Conservation (phyloP, 2,329 filamentous ascomycete genomes). For the Talaromyces pinophilus region DNA sequence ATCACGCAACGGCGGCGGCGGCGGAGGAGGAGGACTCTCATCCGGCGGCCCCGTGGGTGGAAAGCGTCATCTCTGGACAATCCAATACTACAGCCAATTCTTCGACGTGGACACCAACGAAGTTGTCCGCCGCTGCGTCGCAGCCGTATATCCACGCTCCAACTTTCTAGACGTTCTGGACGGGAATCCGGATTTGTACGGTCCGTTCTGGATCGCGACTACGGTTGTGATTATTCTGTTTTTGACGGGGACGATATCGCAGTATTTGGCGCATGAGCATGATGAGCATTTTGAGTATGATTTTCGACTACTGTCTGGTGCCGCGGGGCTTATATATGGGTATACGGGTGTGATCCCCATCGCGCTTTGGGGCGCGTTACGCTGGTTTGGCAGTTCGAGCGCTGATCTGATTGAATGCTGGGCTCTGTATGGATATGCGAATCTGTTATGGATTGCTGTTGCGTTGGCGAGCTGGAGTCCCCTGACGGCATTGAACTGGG, state of each 20-base stretch:
- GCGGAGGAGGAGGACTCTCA: constrained; percentile 31
- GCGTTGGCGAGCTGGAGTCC: constrained; percentile 89
- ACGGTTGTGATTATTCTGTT: constrained; percentile 96
- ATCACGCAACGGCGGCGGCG: constrained; percentile 43
- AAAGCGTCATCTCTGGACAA: constrained; percentile 89
- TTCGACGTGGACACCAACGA: constrained; percentile 97
- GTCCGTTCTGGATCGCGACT: constrained; percentile 97
- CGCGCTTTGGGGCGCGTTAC: constrained; percentile 80
- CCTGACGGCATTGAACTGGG: constrained; percentile 83
- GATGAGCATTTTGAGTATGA: constrained; percentile 82
- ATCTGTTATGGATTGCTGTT: constrained; percentile 95
- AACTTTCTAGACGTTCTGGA: constrained; percentile 98
- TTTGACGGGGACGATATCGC: constrained; percentile 89
- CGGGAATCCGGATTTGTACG: constrained; percentile 94
- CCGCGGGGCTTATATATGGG: constrained; percentile 90
- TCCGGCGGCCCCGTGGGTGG: constrained; percentile 30
- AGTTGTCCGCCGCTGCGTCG: constrained; percentile 81
- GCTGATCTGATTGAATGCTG: constrained; percentile 94
- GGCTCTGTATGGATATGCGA: constrained; percentile 93
- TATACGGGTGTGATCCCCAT: constrained; percentile 88
- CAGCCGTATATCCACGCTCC: constrained; percentile 83
- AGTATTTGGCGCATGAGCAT: constrained; percentile 73
- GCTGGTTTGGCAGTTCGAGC: constrained; percentile 92
- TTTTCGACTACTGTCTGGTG: constrained; percentile 83
- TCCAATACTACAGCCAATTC: constrained; percentile 95